A percentile compares a stretch with the other conserved stretches of the same genome.
phyloP scores from a whole-genome alignment of 352 stramenopile genomes.

The Pythium dissimile region DNA sequence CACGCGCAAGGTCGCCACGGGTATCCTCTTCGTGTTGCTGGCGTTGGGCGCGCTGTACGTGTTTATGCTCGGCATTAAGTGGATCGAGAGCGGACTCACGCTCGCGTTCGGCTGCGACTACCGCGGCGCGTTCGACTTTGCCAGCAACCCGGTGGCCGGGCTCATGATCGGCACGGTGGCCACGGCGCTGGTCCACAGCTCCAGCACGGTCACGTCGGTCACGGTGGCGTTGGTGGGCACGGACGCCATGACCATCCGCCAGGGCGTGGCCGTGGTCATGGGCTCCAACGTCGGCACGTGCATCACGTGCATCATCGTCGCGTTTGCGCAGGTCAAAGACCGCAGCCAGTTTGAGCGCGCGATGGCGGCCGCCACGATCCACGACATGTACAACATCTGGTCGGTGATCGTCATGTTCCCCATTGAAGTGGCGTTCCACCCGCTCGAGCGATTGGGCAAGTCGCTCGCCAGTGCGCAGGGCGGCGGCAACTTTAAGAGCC shows the following conservation, averaged over 20 bases:
- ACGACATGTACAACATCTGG: slow-evolving; percentile 70
- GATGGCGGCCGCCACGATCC: slow-evolving; percentile 19
- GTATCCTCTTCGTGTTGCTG: slow-evolving; percentile 14
- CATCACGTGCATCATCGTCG: slow-evolving; percentile 75
- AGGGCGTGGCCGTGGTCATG: slow-evolving; percentile 80
- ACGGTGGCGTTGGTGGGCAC: slow-evolving; percentile 40
- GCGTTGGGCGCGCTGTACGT: slow-evolving; percentile 36
- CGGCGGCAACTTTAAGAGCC: slow-evolving; percentile 15
- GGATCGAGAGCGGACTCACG: slow-evolving; percentile 40
- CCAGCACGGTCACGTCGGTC: slow-evolving; percentile 48
- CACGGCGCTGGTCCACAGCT: slow-evolving; percentile 53
- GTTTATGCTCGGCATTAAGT: slow-evolving; percentile 47
- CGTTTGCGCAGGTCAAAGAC: slow-evolving; percentile 67
- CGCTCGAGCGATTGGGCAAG: slow-evolving; percentile 29
- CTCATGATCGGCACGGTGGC: slow-evolving; percentile 77
- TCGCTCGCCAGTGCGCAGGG: not conserved
- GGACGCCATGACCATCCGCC: slow-evolving; percentile 36
- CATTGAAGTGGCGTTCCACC: slow-evolving; percentile 32
- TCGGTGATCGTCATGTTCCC: slow-evolving; percentile 43
- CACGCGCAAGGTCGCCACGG: slow-evolving; percentile 10
- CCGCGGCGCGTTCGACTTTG: slow-evolving; percentile 59
- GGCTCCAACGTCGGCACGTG: slow-evolving; percentile 78
- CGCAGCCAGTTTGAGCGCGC: slow-evolving; percentile 33
- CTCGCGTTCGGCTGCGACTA: slow-evolving; percentile 36
- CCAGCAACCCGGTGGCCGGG: slow-evolving; percentile 66